Evolutionary conservation across 2,329 filamentous ascomycete species (phyloP).

Genomic region (Cytospora piceae): DNA sequence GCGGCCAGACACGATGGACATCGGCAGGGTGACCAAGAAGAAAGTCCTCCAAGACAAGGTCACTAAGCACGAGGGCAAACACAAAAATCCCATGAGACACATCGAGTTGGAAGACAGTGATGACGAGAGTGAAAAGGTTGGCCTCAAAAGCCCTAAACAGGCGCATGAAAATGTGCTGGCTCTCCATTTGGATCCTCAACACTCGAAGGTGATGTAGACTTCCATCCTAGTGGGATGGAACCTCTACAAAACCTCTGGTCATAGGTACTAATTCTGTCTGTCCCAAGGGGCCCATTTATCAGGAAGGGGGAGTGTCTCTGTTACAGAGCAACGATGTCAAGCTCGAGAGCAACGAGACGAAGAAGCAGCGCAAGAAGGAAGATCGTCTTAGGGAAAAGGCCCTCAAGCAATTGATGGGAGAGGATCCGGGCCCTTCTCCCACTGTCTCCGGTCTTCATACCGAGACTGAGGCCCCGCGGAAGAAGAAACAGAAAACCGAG

Average conservation of each 20-base stretch:
- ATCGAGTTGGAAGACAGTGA: slow-evolving; percentile 7
- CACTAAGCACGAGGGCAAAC: slow-evolving; percentile 25
- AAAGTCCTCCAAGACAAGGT: slow-evolving; percentile 29
- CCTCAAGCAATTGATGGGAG: slow-evolving; percentile 15
- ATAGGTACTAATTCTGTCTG: slow-evolving; percentile 17
- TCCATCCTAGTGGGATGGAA: slow-evolving; percentile 22
- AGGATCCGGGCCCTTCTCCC: neutral
- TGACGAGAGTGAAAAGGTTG: slow-evolving; percentile 27
- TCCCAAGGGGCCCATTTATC: slow-evolving; percentile 18
- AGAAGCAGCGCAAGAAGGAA: slow-evolving; percentile 24
- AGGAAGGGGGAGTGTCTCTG: slow-evolving; percentile 25
- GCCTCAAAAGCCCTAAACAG: slow-evolving; percentile 28
- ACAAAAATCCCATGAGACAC: slow-evolving; percentile 24
- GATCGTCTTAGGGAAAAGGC: slow-evolving; percentile 20
- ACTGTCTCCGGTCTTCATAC: neutral
- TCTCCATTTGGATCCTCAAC: slow-evolving; percentile 20
- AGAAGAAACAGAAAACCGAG: slow-evolving; percentile 29
- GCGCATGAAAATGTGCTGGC: slow-evolving; percentile 26
- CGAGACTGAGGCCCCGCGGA: slow-evolving; percentile 9
- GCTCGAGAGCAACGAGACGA: neutral
- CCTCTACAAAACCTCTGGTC: neutral
- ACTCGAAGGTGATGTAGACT: neutral
- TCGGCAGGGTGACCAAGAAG: slow-evolving; percentile 26
- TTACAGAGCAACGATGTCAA: slow-evolving; percentile 12
- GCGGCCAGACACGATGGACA: slow-evolving; percentile 8